These are phyloP conservation scores for Termitomyces sp. DNA, from an alignment of 768 basidiomycete species.

Conservation along the genomic window DNA sequence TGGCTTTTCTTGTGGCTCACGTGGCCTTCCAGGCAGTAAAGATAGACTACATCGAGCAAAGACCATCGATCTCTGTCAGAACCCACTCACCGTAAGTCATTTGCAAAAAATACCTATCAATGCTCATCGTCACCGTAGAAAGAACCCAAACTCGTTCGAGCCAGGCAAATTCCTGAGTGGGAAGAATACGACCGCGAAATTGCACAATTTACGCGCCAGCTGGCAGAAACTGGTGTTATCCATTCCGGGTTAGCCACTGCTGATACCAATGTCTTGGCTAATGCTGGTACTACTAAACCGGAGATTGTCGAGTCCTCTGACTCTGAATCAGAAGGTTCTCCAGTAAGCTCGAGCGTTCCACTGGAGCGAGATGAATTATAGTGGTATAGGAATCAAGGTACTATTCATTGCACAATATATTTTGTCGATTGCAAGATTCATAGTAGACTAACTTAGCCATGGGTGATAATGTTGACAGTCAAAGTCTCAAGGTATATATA, in stretches of 20 bases:
- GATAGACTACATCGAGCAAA: conserved; percentile 78
- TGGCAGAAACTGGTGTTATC: conserved; percentile 70
- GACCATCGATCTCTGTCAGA: conserved; percentile 95
- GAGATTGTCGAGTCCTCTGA: neutral
- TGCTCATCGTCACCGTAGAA: conserved; percentile 50
- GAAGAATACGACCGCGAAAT: conserved; percentile 92
- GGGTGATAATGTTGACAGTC: too few relatives aligned
- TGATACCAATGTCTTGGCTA: conserved; percentile 67
- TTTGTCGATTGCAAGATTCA: too few relatives aligned
- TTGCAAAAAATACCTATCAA: neutral
- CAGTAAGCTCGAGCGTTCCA: neutral
- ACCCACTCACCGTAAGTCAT: conserved; percentile 81
- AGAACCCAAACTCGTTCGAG: conserved; percentile 93
- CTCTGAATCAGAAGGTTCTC: neutral
- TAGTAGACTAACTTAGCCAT: too few relatives aligned
- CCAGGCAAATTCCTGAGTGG: conserved; percentile 97
- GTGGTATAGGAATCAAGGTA: neutral
- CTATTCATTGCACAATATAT: too few relatives aligned
- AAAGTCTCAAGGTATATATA: too few relatives aligned
- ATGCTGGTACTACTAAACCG: conserved; percentile 21
- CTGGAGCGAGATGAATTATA: conserved; percentile 10
- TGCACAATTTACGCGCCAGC: conserved; percentile 69
- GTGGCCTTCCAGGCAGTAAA: conserved; percentile 58
- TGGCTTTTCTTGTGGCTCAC: neutral
- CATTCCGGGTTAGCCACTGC: conserved; percentile 64